Evolutionary conservation across 768 basidiomycete genomes (phyloP).

Genomic region (Naganishia vishniacii): DNA sequence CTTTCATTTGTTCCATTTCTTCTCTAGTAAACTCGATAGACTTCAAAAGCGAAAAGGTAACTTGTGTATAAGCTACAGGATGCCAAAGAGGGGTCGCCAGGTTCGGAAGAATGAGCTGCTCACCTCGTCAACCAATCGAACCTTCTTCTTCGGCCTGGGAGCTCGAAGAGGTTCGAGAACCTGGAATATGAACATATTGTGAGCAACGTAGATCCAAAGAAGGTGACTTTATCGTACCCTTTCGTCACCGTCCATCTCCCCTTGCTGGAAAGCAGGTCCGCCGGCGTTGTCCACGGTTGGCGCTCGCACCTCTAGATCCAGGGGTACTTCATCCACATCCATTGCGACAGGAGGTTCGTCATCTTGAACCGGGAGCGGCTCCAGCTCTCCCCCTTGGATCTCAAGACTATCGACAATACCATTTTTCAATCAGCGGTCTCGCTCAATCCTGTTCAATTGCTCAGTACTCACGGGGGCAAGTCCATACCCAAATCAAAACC

Average conservation of each 20-base stretch:
- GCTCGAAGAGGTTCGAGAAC: not conserved
- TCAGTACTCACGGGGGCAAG: constrained; percentile 11
- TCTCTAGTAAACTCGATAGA: constrained; percentile 2
- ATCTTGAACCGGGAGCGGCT: not conserved
- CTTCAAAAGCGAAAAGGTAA: not conserved
- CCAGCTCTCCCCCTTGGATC: not conserved
- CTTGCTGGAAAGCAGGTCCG: not conserved
- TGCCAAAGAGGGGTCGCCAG: no score
- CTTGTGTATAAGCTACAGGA: no score
- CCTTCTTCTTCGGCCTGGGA: not conserved
- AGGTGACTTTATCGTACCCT: no score
- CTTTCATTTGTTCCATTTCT: constrained; percentile 6
- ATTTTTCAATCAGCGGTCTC: no score
- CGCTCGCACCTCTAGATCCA: not conserved
- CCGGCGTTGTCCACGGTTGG: no score
- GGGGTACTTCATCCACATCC: not conserved
- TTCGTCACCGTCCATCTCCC: no score
- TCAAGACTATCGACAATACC: no score
- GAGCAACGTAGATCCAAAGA: no score
- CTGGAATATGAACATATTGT: no score
- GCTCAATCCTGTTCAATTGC: no score
- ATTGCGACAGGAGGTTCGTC: not conserved
- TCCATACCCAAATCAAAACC: constrained; percentile 10
- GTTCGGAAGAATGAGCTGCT: not conserved
- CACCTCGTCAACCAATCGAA: constrained; percentile 1